A percentile compares a stretch with the other conserved stretches of the same genome.
Conservation (phyloP, 106 monocot genomes). For the Dendrobium officinale region DNA sequence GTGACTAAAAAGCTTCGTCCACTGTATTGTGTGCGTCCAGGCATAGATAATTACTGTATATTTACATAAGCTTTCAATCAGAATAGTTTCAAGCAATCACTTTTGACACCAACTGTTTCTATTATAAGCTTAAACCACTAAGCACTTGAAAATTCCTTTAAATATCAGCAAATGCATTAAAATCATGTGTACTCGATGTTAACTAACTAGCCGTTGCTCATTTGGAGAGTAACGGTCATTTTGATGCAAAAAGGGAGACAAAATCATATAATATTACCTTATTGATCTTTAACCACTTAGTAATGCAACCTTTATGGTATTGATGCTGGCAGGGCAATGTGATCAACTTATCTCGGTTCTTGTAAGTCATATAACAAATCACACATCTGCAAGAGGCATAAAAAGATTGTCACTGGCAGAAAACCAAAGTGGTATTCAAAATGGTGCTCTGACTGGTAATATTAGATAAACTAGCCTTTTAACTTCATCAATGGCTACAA, state of each 20-base stretch:
- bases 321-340: slow-evolving; percentile 67
- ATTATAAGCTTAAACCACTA: too few relatives aligned
- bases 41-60: too few relatives aligned
- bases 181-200: too few relatives aligned
- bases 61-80: too few relatives aligned
- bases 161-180: too few relatives aligned
- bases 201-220: not conserved
- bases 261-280: slow-evolving; percentile 43
- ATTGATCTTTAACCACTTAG: slow-evolving; percentile 74
- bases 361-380: slow-evolving; percentile 58
- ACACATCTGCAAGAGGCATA: slow-evolving; percentile 53
- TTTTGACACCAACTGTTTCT: too few relatives aligned
- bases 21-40: too few relatives aligned
- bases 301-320: slow-evolving; percentile 62
- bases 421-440: not conserved
- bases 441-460: not conserved
- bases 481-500: not conserved
- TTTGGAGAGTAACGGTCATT: not conserved
- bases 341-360: slow-evolving; percentile 53
- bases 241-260: not conserved
- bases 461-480: not conserved
- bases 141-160: too few relatives aligned
- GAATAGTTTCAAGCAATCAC: too few relatives aligned
- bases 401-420: not conserved
- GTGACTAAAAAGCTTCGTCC: too few relatives aligned